Base-by-base conservation (phyloP, 2,329 filamentous ascomycete genomes). In the Aspergillus sp. region DNA sequence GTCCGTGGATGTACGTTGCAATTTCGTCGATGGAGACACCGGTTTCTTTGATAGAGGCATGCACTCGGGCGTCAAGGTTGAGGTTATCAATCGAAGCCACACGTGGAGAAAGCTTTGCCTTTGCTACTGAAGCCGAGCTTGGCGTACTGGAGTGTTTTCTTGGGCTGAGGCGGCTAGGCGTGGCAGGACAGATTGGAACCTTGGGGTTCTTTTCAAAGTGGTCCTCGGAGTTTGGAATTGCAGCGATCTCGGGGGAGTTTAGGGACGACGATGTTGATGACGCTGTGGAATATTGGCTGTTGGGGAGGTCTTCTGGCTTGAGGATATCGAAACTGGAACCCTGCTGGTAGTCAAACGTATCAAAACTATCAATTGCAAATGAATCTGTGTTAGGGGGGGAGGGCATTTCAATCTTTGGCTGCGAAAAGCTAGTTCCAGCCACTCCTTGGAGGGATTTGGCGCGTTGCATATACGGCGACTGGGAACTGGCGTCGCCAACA, bases 1-100 rank as follows among this genome's bases (percentile, higher is more conserved):
- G 90, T 1, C 88, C 89, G 49, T 84, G 81, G 65, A 93, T 93
- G 74, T 83, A 91, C 50, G 84, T 83, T 4, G 87, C 83, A 64
- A 93, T 93, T 64, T 98, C 91, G 65, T 97, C 93, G 44, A 89
- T 79, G 1, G 90, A 93, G 56, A 98, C 88, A 25, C 93, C 93
- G 1, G 93, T 97, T 63, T 92, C 87, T 55, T 85, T 83, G 56
- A 86, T 83, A 37, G 81, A 85, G n/a, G 84, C 84, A 58, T 86
- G 82, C 25, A 86, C 77, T 59, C 84, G 81, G 35, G 83, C 71
- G 60, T 82, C 80, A 21, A 84, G 76, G 47, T 82, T 79, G 37
- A 77, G 72, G 45, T 81, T 82, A 41, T 78, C 74, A 37, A 80
- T 76, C 5, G 77, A 76, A 49, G 78, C 76, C 7, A 74, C 66